phyloP scores from a whole-genome alignment of 2,329 filamentous ascomycete species.

The Cordyceps cicadae region DNA sequence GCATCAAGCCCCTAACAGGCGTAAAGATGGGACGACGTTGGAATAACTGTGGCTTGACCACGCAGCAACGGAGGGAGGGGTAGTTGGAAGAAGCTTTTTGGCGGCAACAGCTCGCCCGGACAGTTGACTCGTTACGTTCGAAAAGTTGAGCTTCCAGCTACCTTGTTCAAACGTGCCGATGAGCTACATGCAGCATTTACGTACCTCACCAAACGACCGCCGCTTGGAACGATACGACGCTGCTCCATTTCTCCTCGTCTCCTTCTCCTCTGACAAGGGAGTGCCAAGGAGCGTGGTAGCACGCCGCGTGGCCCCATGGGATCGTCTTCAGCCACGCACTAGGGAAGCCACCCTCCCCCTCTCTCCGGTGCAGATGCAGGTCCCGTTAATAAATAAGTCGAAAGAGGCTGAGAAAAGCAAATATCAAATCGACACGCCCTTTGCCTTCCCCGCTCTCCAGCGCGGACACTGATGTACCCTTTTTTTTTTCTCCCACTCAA shows the following conservation, averaged over 20 bases:
- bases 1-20: neutral
- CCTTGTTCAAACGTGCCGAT: neutral
- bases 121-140: neutral
- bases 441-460: neutral
- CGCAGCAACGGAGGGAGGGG: neutral
- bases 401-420: neutral
- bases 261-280: no score
- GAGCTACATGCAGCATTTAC: neutral
- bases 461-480: neutral
- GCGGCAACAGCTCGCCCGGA: neutral
- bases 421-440: neutral
- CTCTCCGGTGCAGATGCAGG: no score
- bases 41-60: constrained; percentile 6
- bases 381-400: no score
- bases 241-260: no score
- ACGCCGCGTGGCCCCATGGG: neutral
- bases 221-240: no score
- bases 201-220: neutral
- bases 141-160: neutral
- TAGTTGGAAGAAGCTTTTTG: neutral
- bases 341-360: neutral
- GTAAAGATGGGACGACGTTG: constrained; percentile 7
- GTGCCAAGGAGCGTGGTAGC: no score
- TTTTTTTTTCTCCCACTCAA: neutral
- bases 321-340: neutral